These are phyloP conservation scores for Elsinoe batatas DNA, from an alignment of 2,329 filamentous ascomycete species.

Conservation along the genomic window DNA sequence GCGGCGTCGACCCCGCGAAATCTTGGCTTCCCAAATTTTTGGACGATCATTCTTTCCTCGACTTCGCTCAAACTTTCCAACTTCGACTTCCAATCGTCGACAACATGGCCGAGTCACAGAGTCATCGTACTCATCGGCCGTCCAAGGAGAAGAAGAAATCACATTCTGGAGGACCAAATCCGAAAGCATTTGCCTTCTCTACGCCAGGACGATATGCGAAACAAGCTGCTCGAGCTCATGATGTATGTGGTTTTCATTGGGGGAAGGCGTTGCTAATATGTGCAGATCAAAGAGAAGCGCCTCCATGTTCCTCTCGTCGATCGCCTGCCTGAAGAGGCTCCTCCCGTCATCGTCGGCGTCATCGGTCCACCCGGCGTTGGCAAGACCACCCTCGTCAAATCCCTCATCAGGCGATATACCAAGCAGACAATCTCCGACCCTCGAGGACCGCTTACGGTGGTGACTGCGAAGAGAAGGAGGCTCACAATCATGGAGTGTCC, in stretches of 20 bases:
- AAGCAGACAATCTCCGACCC: conserved; percentile 90
- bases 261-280: background rate
- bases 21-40: conserved; percentile 8
- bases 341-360: conserved; percentile 83
- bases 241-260: conserved; percentile 40
- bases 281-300: conserved; percentile 82
- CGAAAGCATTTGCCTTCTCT: conserved; percentile 81
- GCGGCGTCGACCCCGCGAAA: conserved; percentile 5
- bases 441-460: conserved; percentile 84
- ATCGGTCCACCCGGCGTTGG: conserved; percentile 90
- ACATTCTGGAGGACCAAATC: conserved; percentile 55
- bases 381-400: conserved; percentile 93
- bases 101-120: conserved; percentile 49
- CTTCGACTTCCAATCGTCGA: background rate
- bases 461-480: conserved; percentile 90
- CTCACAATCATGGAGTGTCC: conserved; percentile 95
- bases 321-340: conserved; percentile 87
- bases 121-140: conserved; percentile 75
- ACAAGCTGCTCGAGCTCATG: conserved; percentile 61
- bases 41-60: background rate
- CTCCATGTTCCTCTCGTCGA: conserved; percentile 95
- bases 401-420: conserved; percentile 83
- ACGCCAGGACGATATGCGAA: conserved; percentile 71
- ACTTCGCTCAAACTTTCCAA: background rate
- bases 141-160: conserved; percentile 81